phyloP scores from a whole-genome alignment of 208 protist species.

The Leishmania martiniquensis region DNA sequence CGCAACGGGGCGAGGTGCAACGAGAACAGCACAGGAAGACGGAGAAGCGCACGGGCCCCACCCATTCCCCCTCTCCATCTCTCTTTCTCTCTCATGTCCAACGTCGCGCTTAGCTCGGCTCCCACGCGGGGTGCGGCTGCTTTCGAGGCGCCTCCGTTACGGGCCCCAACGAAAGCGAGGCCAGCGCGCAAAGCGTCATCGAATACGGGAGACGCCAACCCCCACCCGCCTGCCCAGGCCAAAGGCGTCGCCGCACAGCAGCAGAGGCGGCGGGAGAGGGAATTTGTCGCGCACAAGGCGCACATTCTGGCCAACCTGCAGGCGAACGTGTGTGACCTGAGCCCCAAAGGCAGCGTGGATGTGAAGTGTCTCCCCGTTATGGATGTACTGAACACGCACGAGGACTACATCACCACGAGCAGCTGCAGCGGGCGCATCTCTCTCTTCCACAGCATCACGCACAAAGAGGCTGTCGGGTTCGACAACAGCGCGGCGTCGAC shows the following conservation, averaged over 20 bases:
- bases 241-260: constrained; percentile 13
- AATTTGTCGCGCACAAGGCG: constrained; percentile 76
- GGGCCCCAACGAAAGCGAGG: constrained; percentile 23
- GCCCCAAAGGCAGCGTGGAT: constrained; percentile 76
- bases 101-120: not conserved
- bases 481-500: constrained; percentile 10
- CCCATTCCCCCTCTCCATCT: not conserved
- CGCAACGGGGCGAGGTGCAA: too few species aligned
- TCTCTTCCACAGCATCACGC: constrained; percentile 72
- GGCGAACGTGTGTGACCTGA: constrained; percentile 76
- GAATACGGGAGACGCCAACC: not conserved
- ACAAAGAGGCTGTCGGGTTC: not conserved
- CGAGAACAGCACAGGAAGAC: too few species aligned
- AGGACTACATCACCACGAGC: constrained; percentile 88
- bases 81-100: not conserved
- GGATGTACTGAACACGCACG: constrained; percentile 68
- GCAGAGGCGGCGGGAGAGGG: constrained; percentile 57
- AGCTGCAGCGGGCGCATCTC: constrained; percentile 91
- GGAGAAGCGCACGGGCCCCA: not conserved
- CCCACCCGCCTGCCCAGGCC: not conserved
- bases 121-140: not conserved
- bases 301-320: constrained; percentile 63
- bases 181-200: constrained; percentile 34
- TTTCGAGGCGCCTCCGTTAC: not conserved
- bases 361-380: constrained; percentile 78